These are phyloP conservation scores for Phytophthora ohioensis DNA, from an alignment of 352 stramenopile genomes.

Conservation along the genomic window DNA sequence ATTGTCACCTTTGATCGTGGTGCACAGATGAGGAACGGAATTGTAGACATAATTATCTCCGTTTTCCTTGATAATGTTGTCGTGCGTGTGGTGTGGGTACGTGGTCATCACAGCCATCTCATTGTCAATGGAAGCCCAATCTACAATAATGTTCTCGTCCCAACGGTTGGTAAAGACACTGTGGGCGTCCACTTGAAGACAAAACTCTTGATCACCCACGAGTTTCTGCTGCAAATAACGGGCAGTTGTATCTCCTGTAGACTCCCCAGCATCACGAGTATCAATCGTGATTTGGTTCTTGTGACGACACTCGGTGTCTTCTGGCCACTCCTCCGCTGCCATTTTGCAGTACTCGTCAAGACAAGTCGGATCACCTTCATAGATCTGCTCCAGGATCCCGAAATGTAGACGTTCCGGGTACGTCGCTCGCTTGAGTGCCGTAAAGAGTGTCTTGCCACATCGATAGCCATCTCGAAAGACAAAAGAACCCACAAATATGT, in stretches of 20 bases:
- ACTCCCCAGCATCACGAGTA: conserved; percentile 71
- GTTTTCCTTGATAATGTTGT: conserved; percentile 69
- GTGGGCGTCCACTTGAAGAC: conserved; percentile 83
- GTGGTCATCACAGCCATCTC: conserved; percentile 84
- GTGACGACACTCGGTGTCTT: conserved; percentile 60
- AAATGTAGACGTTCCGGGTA: conserved; percentile 78
- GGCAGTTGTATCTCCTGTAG: conserved; percentile 71
- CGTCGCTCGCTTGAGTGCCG: conserved; percentile 64
- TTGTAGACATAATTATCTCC: conserved; percentile 75
- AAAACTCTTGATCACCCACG: conserved; percentile 76
- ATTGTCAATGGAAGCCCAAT: conserved; percentile 76
- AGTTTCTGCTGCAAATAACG: conserved; percentile 81
- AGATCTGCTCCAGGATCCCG: conserved; percentile 82
- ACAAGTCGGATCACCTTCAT: conserved; percentile 67
- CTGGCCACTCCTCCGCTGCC: conserved; percentile 61
- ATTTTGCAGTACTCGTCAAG: conserved; percentile 80
- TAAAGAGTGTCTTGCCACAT: conserved; percentile 83
- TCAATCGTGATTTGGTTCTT: conserved; percentile 69
- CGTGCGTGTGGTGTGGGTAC: conserved; percentile 80
- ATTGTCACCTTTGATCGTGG: conserved; percentile 60
- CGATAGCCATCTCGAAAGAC: conserved; percentile 80
- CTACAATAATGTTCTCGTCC: conserved; percentile 70
- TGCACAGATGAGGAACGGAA: conserved; percentile 79
- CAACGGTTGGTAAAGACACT: conserved; percentile 85
- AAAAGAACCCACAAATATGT: conserved; percentile 75